Base-by-base conservation (phyloP, 305 asterid genomes). In the Andrographis paniculata region DNA sequence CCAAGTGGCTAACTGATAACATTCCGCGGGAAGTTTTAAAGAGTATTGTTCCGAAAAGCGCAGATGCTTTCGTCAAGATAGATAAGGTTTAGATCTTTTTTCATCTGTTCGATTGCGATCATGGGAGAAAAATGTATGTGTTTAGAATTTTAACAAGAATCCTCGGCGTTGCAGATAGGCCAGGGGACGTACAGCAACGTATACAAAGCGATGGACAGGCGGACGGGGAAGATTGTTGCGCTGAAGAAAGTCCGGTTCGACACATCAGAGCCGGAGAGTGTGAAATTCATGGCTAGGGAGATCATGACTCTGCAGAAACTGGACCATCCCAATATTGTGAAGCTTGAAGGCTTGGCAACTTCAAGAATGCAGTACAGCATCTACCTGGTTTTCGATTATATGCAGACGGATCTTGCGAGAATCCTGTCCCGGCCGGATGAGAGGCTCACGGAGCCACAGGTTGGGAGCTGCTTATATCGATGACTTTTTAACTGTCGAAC, bases 61-160 rank as follows among this genome's bases (percentile, higher is more conserved):
- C 94, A 12, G 91, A 85, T 46, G 72, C 94, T 37, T 85, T 76
- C 60, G 69, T 72, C 58, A 85, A 81, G 74, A 79, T 85, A 40
- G 91, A 74, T 47, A 85, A 79, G 91, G 95, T 84, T 45, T 22
- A 1, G 1, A 7, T 44, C 17, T 50, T 40, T 33, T 33, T 10
- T 9, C 13, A 9, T 13, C 38, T 33, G 8, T 33, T 33, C 12
- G 14, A 2, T 7, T 33, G 8, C 14, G 12, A 9, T 5, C 14
- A 7, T 33, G 33, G 9, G 6, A 27, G 9, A 5, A 5, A 10
- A 6, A 5, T 27, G 9, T 9, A 5, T 33, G n/a, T 6, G 0
- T 33, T 33, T 33, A 7, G 12, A 11, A 1, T 17, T 4, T 20
- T 13, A 17, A 42, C 10, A 21, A 12, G 42, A n/a, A 57, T 4